Evolutionary conservation across 2,329 filamentous ascomycete species (phyloP).

Genomic region (Xylariaceae sp.): DNA sequence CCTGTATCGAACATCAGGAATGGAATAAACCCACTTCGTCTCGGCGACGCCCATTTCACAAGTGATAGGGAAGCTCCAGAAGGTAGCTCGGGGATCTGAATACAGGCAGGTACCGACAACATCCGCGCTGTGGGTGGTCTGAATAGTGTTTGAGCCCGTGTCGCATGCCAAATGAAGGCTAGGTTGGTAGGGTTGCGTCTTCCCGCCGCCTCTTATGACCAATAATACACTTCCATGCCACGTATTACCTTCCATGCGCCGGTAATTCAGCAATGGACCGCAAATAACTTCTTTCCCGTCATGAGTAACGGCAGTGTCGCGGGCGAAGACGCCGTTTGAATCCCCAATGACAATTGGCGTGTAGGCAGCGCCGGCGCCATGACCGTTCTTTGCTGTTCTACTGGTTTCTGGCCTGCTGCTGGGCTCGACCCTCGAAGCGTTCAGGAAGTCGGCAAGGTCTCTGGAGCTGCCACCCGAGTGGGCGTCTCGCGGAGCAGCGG

Average conservation of each 20-base stretch:
- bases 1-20: slow-evolving; percentile 62
- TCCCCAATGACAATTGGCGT: slow-evolving; percentile 49
- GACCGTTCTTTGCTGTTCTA: slow-evolving; percentile 30
- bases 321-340: slow-evolving; percentile 30
- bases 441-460: slow-evolving; percentile 55
- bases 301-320: slow-evolving; percentile 5
- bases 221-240: slow-evolving; percentile 88
- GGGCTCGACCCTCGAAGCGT: slow-evolving; percentile 49
- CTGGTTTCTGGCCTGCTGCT: slow-evolving; percentile 32
- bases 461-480: slow-evolving; percentile 42
- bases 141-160: slow-evolving; percentile 42
- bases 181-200: slow-evolving; percentile 55
- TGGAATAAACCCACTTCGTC: slow-evolving; percentile 72
- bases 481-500: slow-evolving; percentile 41
- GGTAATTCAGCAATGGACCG: slow-evolving; percentile 74
- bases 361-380: slow-evolving; percentile 38
- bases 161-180: slow-evolving; percentile 43
- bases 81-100: slow-evolving; percentile 68
- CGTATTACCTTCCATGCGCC: slow-evolving; percentile 60
- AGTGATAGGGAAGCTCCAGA: slow-evolving; percentile 85
- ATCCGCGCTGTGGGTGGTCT: slow-evolving; percentile 33
- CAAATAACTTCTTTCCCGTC: slow-evolving; percentile 61
- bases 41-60: slow-evolving; percentile 70
- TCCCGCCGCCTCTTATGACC: slow-evolving; percentile 68
- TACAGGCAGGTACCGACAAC: slow-evolving; percentile 58